These are phyloP conservation scores for Pseudonitzschia delicatissima DNA, from an alignment of 108 stramenopile species.

Conservation along the genomic window DNA sequence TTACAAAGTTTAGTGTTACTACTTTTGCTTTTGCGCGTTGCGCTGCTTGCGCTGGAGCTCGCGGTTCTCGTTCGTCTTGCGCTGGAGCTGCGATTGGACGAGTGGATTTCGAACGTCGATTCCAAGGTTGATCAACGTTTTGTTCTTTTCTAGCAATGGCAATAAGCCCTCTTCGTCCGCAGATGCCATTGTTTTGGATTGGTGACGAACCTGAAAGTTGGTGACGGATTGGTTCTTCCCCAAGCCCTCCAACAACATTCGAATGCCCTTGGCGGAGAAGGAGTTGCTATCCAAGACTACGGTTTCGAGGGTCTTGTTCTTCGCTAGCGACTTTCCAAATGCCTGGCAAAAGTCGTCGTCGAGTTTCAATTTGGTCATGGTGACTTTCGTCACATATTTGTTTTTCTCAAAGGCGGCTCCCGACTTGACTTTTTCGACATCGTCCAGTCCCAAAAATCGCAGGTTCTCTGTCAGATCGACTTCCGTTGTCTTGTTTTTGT, in stretches of 20 bases:
- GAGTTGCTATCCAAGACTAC: constrained; percentile 38
- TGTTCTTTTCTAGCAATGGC: constrained; percentile 27
- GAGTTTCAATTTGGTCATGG: constrained; percentile 32
- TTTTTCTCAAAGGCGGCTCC: constrained; percentile 42
- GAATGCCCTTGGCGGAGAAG: constrained; percentile 33
- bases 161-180: constrained; percentile 35
- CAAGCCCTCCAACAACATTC: constrained; percentile 27
- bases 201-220: constrained; percentile 46
- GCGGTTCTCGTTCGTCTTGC: constrained; percentile 33
- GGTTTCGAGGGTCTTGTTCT: constrained; percentile 28
- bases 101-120: constrained; percentile 32
- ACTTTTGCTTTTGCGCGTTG: background rate
- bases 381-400: constrained; percentile 20
- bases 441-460: constrained; percentile 33
- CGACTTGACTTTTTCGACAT: constrained; percentile 29
- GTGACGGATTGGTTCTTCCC: constrained; percentile 29
- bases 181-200: constrained; percentile 29
- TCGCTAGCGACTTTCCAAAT: constrained; percentile 22
- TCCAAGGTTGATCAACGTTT: constrained; percentile 37
- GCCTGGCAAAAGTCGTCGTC: constrained; percentile 34
- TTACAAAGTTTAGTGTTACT: background rate
- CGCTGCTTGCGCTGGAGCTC: constrained; percentile 39
- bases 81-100: constrained; percentile 30
- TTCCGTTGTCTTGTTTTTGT: constrained; percentile 21
- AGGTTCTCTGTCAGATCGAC: constrained; percentile 42